Evolutionary conservation across 2,329 filamentous ascomycete genomes (phyloP), one percentile per base, ranked within the genome.

Genomic region (Ophiostoma sp.): DNA sequence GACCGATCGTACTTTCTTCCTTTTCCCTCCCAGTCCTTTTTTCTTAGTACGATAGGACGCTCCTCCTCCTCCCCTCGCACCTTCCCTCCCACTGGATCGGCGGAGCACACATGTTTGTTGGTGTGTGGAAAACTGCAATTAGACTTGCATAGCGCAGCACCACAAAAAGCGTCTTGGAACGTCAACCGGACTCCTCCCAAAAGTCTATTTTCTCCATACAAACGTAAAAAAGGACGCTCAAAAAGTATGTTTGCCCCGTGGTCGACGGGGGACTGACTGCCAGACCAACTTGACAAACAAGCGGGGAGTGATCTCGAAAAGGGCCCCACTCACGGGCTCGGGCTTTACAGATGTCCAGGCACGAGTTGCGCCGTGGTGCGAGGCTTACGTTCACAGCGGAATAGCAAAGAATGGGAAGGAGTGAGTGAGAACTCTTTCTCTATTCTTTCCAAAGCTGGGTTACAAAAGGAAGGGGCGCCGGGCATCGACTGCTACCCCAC

Each of bases 271-370:
- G 33, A 36, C 33, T 36, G 33, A 8, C 33, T 36, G 4, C 33
- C 33, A 36, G 33, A 8, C 33, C 3, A 36, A 36, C 33, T 36
- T 22, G 52, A 55, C 52, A 8, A 59, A 17, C 22, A 45, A 42
- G 59, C 36, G 36, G 22, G n/a, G 61, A 64, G 3, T 25, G 50
- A 17, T 55, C 22, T 11, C 9, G 19, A n/a, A 61, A 31, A 7
- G 17, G 28, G 57, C 31, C 64, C 42, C 39, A 33, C 64, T 3
- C 22, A 68, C 22, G 64, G 17, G 25, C 63, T 68, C 64, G 64
- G 64, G 25, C 17, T 68, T 68, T 68, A 22, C 64, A 50, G 25
- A 33, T 42, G 61, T 42, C 25, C 64, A 50, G 17, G 63, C 63
- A 31, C 64, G 42, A 33, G 19, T 50, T 68, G 17, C 25, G 8